Base-by-base conservation (phyloP, 176 grass and related monocot species). In the Metroxylon sagu region DNA sequence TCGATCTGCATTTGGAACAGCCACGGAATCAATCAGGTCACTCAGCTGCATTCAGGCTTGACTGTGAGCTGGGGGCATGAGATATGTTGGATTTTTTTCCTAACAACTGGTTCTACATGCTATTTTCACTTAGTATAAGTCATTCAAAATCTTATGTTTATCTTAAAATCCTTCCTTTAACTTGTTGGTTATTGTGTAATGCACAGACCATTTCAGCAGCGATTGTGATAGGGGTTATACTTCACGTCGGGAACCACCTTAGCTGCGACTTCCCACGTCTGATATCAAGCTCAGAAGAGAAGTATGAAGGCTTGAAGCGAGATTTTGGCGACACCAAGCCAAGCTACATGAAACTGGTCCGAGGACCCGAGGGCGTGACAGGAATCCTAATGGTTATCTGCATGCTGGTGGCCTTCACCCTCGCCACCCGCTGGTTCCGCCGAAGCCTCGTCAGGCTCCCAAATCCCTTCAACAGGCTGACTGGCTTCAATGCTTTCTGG, bases 401-500 rank as follows among this genome's bases (percentile, higher is more conserved):
- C 77, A 99, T 99, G 88, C 53, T 85, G 56, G 84, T 99, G 70
- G 94, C 94, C 58, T 99, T 99, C 73, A 89, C 85, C 30, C 81
- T 99, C 21, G 88, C 94, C 52, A 86, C 88, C 4, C 71, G 76
- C 39, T 99, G 94, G 94, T 93, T 99, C 50, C 85, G 94, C 18
- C 88, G 85, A 52, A 99, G 82, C 56, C 54, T 93, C 25, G 88
- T 99, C 49, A 99, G 83, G 79, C 74, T 99, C 73, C 94, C 94
- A 52, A 89, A 76, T 43, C 94, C 94, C 68, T 81, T 99, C 5
- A 84, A 98, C 76, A 92, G 84, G 76, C 60, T 98, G 26, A 92
- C 94, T 7, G 94, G 94, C 26, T 98, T 93, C 71, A 98, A 98
- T 85, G 94, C 94, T 49, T 98, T 98, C 61, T 98, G 94, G 94